A percentile compares a stretch with the other conserved stretches of the same genome.
Evolutionary conservation across 1,139 yeast species (phyloP).

Genomic region (Hyphopichia khmerensis): DNA sequence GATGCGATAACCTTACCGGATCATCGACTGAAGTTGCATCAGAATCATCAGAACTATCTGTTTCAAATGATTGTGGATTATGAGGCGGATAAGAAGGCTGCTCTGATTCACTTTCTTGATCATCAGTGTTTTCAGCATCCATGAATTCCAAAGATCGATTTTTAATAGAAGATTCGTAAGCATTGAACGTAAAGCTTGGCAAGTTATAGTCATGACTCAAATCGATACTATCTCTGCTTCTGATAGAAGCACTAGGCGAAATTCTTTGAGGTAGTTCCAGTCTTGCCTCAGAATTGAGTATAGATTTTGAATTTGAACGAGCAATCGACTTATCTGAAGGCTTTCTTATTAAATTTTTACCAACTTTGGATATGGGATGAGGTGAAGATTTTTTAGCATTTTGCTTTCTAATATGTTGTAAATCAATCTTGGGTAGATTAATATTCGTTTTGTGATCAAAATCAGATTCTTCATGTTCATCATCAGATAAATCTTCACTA

Average conservation of each 20-base stretch:
- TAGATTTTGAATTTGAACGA: slow-evolving; percentile 21
- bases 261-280: slow-evolving; percentile 8
- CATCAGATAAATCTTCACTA: background rate
- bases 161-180: background rate
- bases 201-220: slow-evolving; percentile 2
- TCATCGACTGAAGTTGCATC: background rate
- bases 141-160: background rate
- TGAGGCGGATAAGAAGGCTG: background rate
- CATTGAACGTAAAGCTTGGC: background rate
- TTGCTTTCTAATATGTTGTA: background rate
- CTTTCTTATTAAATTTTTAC: slow-evolving; percentile 22
- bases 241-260: slow-evolving; percentile 20
- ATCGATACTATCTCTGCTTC: slow-evolving; percentile 7
- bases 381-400: background rate
- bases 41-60: background rate
- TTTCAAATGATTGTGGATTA: background rate
- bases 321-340: slow-evolving; percentile 17
- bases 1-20: background rate
- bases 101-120: slow-evolving; percentile 4
- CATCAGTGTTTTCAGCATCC: background rate
- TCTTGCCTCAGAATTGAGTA: background rate
- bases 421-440: background rate
- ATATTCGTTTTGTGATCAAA: background rate
- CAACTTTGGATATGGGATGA: slow-evolving; percentile 30
- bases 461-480: background rate